A percentile compares a stretch with the other conserved stretches of the same genome.
Conservation (phyloP, 306 rosid species). For the Fragaria iinumae region DNA sequence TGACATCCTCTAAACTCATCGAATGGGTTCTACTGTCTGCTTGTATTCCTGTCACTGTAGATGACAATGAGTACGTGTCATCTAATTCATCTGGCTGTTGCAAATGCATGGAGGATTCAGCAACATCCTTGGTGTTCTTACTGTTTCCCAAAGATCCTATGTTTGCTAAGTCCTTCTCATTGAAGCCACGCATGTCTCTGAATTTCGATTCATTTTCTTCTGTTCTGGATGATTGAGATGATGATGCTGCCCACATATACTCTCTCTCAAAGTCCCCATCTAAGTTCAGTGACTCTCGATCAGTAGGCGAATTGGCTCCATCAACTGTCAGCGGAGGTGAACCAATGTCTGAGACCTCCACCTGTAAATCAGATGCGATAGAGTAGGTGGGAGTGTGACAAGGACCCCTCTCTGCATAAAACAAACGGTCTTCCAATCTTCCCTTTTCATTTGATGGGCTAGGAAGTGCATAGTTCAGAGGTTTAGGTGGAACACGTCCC, state of each 20-base stretch:
- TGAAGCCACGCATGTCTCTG: constrained; percentile 17
- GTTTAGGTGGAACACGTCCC: constrained; percentile 21
- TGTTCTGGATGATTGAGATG: constrained; percentile 19
- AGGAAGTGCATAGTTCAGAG: constrained; percentile 25
- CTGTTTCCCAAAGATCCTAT: constrained; percentile 16
- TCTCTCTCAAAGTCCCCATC: constrained; percentile 67
- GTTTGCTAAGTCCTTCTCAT: constrained; percentile 14
- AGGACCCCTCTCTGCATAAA: constrained; percentile 27
- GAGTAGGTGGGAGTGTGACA: constrained; percentile 66
- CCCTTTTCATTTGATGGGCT: constrained; percentile 37
- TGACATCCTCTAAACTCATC: constrained; percentile 15
- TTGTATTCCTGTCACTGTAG: not conserved
- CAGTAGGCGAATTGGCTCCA: constrained; percentile 48
- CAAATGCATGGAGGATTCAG: constrained; percentile 12
- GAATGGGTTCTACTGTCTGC: constrained; percentile 12
- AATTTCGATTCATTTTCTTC: constrained; percentile 20
- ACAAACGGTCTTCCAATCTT: constrained; percentile 35
- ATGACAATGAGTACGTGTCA: constrained; percentile 31
- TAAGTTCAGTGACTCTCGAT: constrained; percentile 50
- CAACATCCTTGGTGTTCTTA: constrained; percentile 21
- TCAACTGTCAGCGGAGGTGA: constrained; percentile 59
- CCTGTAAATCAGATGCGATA: constrained; percentile 91
- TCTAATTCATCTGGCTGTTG: constrained; percentile 39
- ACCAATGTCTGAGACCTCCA: constrained; percentile 83
- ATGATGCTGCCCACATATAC: constrained; percentile 46